Evolutionary conservation across 2,329 filamentous ascomycete genomes (phyloP), one percentile per base, ranked within the genome.

Genomic region (Emergomyces orientalis): DNA sequence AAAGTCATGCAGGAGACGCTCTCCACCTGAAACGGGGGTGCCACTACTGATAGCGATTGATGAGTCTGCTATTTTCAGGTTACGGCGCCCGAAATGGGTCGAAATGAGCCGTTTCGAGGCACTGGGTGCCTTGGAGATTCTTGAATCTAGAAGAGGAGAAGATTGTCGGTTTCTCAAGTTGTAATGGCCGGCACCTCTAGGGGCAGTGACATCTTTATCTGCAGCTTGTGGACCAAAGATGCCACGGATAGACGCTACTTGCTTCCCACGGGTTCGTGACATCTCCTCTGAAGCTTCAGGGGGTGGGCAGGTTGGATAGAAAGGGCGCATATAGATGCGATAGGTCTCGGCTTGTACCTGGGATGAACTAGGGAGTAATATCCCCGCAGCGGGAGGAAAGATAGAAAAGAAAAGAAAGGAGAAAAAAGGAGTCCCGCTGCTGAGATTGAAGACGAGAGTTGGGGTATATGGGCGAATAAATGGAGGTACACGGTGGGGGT

Each of bases 1-100:
- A 22, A 60, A 60, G 45, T 27, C 19, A 17, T 52, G 41, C 9
- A 60, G 41, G 43, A 60, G 27, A 27, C 30, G 58, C n/a, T 58
- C 39, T 43, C 56, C 41, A 6, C 7, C 25, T 11, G 56, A 45
- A 30, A 27, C 14, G 32, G 56, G 19, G 39, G 32, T 37, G 25
- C 22, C 19, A 57, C 22, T 41, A 9, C 32, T 39, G 32, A 22
- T 39, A 37, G 13, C n/a, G 32, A 13, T 56, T 56, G 49, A 32
- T 30, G 49, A 32, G 25, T 11, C 49, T n/a, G 49, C 25, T 30
- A 4, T 19, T 57, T 41, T 41, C 34, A 22, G 11, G 22, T 41
- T 43, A 47, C 27, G 56, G 30, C 27, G 56, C 14, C 37, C 22
- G n/a, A 58, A n/a, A 19, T 32, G 25, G 56, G 39, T 45, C 14